Conservation (phyloP, 2,329 filamentous ascomycete genomes). For the Huntiella abstrusa region DNA sequence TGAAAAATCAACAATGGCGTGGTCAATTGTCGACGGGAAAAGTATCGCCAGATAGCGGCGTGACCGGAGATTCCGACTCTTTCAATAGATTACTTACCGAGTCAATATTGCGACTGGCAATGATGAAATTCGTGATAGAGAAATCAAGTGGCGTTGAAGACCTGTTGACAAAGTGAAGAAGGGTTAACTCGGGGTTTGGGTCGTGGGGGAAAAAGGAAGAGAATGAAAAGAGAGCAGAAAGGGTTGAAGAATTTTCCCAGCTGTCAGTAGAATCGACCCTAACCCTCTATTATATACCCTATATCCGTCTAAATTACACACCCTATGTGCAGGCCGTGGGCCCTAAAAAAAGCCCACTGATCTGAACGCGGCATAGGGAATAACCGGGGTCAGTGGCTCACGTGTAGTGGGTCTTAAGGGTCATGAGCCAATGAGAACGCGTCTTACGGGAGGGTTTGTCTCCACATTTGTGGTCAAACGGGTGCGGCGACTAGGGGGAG, state of each 20-base stretch:
- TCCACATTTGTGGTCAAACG: conserved; percentile 1
- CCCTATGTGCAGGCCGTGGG: too few relatives aligned
- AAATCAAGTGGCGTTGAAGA: not conserved
- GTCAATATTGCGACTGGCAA: not conserved
- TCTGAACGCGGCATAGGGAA: too few relatives aligned
- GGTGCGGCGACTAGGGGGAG: too few relatives aligned
- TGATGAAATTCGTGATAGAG: conserved; percentile 1
- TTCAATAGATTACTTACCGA: not conserved
- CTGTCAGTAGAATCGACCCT: conserved; percentile 2
- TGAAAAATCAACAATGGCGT: not conserved
- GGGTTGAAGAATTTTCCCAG: conserved; percentile 10
- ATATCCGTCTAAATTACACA: too few relatives aligned
- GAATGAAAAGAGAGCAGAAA: conserved; percentile 10
- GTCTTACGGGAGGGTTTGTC: conserved; percentile 5
- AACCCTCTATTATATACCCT: conserved; percentile 2
- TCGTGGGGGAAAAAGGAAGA: conserved; percentile 6
- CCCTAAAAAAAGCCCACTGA: too few relatives aligned
- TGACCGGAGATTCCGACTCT: not conserved
- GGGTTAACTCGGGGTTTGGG: conserved; percentile 12
- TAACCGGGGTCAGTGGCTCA: not conserved
- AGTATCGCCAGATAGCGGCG: too few relatives aligned
- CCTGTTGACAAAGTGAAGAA: conserved; percentile 4
- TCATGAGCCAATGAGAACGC: conserved; percentile 4
- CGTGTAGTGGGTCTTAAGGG: conserved; percentile 3
- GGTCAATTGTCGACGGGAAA: not conserved